Evolutionary conservation across 1,139 yeast species (phyloP).

Genomic region (Magnusiomyces starmeri): DNA sequence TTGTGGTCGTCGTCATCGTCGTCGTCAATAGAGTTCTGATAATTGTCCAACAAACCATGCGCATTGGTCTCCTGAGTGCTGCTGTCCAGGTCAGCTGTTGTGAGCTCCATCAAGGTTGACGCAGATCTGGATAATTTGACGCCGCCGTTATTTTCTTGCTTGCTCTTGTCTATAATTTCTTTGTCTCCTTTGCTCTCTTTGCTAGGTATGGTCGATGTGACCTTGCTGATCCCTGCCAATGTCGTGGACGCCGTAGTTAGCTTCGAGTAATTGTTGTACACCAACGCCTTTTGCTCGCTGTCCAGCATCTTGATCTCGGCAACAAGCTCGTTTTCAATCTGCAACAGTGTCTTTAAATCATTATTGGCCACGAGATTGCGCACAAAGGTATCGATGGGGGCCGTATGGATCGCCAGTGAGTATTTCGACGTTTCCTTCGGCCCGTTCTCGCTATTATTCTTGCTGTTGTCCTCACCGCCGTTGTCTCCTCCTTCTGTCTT

Average conservation of each 20-base stretch:
- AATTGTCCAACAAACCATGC: no score
- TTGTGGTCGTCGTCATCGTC: neutral
- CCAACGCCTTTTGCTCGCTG: conserved; percentile 39
- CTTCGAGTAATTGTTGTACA: conserved; percentile 39
- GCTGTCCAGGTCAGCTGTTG: no score
- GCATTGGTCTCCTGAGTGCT: no score
- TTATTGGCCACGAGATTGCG: conserved; percentile 23
- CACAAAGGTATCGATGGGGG: conserved; percentile 25
- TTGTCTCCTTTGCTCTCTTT: no score
- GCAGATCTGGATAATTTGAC: no score
- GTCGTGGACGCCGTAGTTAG: conserved; percentile 37
- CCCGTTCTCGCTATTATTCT: conserved; percentile 11
- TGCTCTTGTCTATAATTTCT: neutral
- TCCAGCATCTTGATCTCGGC: conserved; percentile 35
- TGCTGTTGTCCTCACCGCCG: conserved; percentile 10
- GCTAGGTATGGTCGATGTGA: no score
- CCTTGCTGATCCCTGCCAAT: conserved; percentile 14
- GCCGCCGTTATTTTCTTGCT: neutral
- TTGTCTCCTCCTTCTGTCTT: conserved; percentile 3
- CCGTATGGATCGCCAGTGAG: neutral
- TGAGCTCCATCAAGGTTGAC: no score
- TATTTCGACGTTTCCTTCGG: no score
- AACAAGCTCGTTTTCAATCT: conserved; percentile 30
- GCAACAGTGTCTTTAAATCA: conserved; percentile 27
- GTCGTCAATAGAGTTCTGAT: neutral